Percentiles rank a stretch among this genome's conserved stretches.
phyloP scores from a whole-genome alignment of 768 basidiomycete genomes.

The Russula foetens region DNA sequence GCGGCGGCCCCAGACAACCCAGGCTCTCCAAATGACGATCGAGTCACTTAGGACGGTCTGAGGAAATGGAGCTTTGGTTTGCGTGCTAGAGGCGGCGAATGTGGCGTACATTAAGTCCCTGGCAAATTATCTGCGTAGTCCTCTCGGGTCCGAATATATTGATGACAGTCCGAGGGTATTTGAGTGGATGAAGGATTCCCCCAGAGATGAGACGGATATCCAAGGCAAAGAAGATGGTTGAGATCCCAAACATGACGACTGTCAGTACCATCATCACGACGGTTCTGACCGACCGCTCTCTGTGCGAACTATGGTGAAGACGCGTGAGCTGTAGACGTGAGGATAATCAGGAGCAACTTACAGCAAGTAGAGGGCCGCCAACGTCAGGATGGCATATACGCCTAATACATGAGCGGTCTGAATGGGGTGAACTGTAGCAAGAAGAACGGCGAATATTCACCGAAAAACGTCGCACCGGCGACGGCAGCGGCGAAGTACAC shows the following conservation, averaged over 20 bases:
- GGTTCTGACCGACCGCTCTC: conserved; percentile 1
- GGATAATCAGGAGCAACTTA: not conserved
- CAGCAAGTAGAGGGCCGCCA: conserved; percentile 10
- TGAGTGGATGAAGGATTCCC: conserved; percentile 1
- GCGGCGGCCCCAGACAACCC: conserved; percentile 8
- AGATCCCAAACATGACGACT: conserved; percentile 10
- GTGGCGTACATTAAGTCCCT: conserved; percentile 3
- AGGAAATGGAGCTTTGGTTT: not conserved
- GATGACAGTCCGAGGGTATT: not conserved
- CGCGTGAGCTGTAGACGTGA: not conserved
- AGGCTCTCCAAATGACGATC: conserved; percentile 19
- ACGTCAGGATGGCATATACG: not conserved
- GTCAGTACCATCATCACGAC: conserved; percentile 6
- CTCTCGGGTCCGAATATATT: not conserved
- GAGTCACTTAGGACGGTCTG: conserved; percentile 10
- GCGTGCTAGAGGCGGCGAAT: not conserved
- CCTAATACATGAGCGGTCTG: not conserved
- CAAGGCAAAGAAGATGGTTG: conserved; percentile 1
- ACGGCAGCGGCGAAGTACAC: not conserved
- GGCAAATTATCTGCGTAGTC: not conserved
- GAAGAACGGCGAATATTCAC: not conserved
- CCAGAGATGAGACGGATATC: conserved; percentile 1
- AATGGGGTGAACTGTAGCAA: not conserved
- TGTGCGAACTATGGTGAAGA: not conserved
- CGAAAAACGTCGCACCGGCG: not conserved